Evolutionary conservation across 768 basidiomycete genomes (phyloP), one percentile per base, ranked within the genome.

Genomic region (Tylopilus balloui): DNA sequence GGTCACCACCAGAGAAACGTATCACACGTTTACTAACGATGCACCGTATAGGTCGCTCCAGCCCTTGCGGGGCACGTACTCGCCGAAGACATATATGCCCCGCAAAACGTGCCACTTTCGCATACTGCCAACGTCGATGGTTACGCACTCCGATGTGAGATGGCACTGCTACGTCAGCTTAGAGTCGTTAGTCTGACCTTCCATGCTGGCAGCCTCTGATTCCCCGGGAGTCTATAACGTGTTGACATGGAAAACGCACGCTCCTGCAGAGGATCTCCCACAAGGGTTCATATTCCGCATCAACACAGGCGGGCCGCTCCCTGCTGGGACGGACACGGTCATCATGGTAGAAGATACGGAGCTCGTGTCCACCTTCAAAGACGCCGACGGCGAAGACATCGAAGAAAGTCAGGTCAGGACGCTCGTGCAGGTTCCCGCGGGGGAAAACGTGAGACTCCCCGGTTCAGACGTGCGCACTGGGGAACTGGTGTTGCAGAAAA

Each of bases 311-410:
- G 86, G 79, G 0, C 87, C 89, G 0, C 70, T 95, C 3, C 92
- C 92, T 2, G 63, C 68, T 0, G 90, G 87, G 5, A 67, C 84
- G 7, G 84, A 93, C 61, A 71, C 88, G 0, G 84, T 92, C 3
- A 83, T 95, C 65, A 94, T 93, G 91, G 92, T 95, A 17, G 92
- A 95, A 68, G 92, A 94, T 63, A 94, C 92, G 0, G 78, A 79
- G 48, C 74, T 95, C 7, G 72, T 81, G n/a, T 79, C 80, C 3
- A 77, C 78, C 1, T 52, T 67, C 45, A 64, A 69, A 41, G 71
- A 72, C 25, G 57, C 60, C 3, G 63, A 70, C 17, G 69, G 70
- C 15, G 55, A 65, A 28, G 70, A 75, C 51, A 69, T 73, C 3
- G 91, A 93, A 60, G 91, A 94, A 65, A 71, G 74, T 21, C 77